Conservation (phyloP, 2,329 filamentous ascomycete species). For the Fusarium pseudocircinatum region DNA sequence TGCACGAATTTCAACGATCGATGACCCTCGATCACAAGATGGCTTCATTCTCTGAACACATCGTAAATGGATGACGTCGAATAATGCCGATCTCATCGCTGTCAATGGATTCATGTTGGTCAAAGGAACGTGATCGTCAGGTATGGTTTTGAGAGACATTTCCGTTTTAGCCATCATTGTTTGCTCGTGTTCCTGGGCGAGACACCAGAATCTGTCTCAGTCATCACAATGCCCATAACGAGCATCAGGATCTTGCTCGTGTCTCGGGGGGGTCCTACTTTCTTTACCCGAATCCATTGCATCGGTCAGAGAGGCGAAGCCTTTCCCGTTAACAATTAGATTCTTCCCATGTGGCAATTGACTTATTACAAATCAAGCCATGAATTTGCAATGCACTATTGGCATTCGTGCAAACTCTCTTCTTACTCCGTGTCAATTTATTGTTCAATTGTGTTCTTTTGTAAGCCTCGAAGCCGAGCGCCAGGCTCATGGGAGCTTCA, state of each 20-base stretch:
- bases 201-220: slow-evolving; percentile 15
- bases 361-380: slow-evolving; percentile 22
- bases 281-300: neutral
- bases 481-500: neutral
- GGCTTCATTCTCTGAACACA: neutral
- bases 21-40: neutral
- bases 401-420: neutral
- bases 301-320: neutral
- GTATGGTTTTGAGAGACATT: neutral
- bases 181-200: neutral
- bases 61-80: slow-evolving; percentile 12
- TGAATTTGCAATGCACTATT: neutral
- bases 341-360: slow-evolving; percentile 24
- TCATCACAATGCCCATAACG: neutral
- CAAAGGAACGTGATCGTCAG: slow-evolving; percentile 29
- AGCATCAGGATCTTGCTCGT: neutral
- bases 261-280: neutral
- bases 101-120: neutral
- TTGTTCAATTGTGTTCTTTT: neutral
- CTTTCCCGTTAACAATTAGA: neutral
- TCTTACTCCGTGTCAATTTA: slow-evolving; percentile 3
- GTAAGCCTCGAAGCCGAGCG: neutral
- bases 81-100: neutral
- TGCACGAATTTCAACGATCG: neutral
- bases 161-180: neutral